Evolutionary conservation across 2,329 filamentous ascomycete genomes (phyloP), one percentile per base, ranked within the genome.

Genomic region (Neobulgaria alba): DNA sequence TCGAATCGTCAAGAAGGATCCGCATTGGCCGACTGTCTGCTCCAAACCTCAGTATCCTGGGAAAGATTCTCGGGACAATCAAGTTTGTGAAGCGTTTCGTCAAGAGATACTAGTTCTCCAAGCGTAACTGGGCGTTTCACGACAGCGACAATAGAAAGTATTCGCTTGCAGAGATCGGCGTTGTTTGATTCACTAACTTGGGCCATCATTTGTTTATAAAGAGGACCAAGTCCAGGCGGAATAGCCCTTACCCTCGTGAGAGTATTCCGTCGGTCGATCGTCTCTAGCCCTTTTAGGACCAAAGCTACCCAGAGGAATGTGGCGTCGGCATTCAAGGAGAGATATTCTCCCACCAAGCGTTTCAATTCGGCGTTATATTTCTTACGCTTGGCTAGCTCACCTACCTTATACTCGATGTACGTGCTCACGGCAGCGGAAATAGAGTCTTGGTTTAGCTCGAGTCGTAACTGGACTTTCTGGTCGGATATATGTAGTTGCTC

Each of bases 261-360:
- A 16, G 36, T 36, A n/a, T 40, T 21, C 41, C 41, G 38, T 17
- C 41, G 31, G 3, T 48, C 37, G 5, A 63, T 31, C 40, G 43
- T 42, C 15, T 42, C 36, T 3, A 39, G 46, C 33, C 43, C 43
- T 26, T 48, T 21, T 41, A 57, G 63, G 5, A 65, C 63, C 31
- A 68, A 56, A 19, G 64, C 59, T 16, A 66, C 65, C 66, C 63
- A 69, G 19, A 70, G 61, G 39, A 68, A 68, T 1, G 65, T 69
- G 8, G 47, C 55, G 12, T 64, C 46, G 5, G 63, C 55, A 29
- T 68, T 65, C n/a, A 18, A 14, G 4, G 21, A 36, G 15, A 44
- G 29, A 14, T 40, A 20, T 15, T 37, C 33, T 20, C 29, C 37
- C 7, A 44, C 15, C 14, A n/a, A 29, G 3, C 37, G 3, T 32